phyloP scores from a whole-genome alignment of 2,329 filamentous ascomycete species.

The Aureobasidium lini region DNA sequence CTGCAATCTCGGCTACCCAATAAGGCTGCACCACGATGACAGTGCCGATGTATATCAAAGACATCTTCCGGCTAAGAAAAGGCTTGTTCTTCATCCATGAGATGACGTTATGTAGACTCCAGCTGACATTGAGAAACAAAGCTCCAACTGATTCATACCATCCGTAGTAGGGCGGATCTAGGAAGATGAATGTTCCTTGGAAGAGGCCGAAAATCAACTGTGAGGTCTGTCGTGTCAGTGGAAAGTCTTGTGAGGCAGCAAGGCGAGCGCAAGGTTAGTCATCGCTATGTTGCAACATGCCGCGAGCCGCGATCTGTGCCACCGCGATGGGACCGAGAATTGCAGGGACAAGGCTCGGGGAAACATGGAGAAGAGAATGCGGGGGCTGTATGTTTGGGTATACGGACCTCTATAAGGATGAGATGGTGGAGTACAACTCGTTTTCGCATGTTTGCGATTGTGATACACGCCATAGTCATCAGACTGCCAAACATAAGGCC shows the following conservation, averaged over 20 bases:
- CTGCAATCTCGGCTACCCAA: constrained; percentile 58
- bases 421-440: constrained; percentile 43
- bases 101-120: constrained; percentile 58
- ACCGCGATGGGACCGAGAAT: neutral
- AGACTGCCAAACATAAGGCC: constrained; percentile 32
- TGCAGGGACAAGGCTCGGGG: neutral
- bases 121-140: constrained; percentile 55
- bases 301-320: neutral
- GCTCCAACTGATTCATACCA: constrained; percentile 58
- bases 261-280: neutral
- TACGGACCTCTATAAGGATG: constrained; percentile 41
- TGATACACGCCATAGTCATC: constrained; percentile 42
- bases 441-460: constrained; percentile 42
- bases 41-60: constrained; percentile 51
- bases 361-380: neutral
- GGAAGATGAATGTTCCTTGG: constrained; percentile 38
- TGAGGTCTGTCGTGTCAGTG: constrained; percentile 8
- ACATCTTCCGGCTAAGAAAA: constrained; percentile 45
- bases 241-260: neutral
- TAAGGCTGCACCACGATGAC: constrained; percentile 54
- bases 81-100: constrained; percentile 59
- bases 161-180: constrained; percentile 45
- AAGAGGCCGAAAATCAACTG: constrained; percentile 50
- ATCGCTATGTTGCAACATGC: neutral
- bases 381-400: constrained; percentile 37